Percentiles rank a stretch among this genome's conserved stretches.
These are phyloP conservation scores for Zygosaccharomyces pseudorouxii DNA, from an alignment of 805 yeast genomes.

Conservation along the genomic window DNA sequence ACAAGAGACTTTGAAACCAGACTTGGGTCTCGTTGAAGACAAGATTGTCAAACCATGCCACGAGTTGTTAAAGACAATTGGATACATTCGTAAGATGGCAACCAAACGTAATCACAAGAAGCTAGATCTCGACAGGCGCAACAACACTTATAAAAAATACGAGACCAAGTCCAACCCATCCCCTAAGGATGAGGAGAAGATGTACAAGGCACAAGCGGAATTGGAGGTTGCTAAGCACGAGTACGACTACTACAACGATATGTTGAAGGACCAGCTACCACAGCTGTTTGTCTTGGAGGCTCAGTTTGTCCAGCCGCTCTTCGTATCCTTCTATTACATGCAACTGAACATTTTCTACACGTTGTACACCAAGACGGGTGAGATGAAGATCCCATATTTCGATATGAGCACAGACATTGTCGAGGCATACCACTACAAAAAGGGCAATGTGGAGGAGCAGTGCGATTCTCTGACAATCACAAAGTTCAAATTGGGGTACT, in stretches of 20 bases:
- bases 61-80: slow-evolving; percentile 78
- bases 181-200: slow-evolving; percentile 84
- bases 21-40: slow-evolving; percentile 83
- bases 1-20: slow-evolving; percentile 84
- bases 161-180: slow-evolving; percentile 80
- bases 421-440: slow-evolving; percentile 71
- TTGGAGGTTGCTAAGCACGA: slow-evolving; percentile 90
- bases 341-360: slow-evolving; percentile 96
- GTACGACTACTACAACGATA: slow-evolving; percentile 90
- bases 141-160: slow-evolving; percentile 60
- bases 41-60: slow-evolving; percentile 89
- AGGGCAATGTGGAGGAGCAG: slow-evolving; percentile 87
- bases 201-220: slow-evolving; percentile 86
- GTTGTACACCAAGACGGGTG: slow-evolving; percentile 84
- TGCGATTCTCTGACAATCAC: slow-evolving; percentile 87
- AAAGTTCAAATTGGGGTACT: slow-evolving; percentile 85
- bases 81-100: slow-evolving; percentile 85
- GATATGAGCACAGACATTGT: slow-evolving; percentile 79
- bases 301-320: slow-evolving; percentile 87
- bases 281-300: slow-evolving; percentile 81
- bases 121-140: slow-evolving; percentile 85
- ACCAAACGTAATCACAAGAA: slow-evolving; percentile 94
- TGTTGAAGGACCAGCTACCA: slow-evolving; percentile 89
- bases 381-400: slow-evolving; percentile 94
- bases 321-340: slow-evolving; percentile 94